Conservation (phyloP, 768 basidiomycete species). For the Auricularia auricula-judae region DNA sequence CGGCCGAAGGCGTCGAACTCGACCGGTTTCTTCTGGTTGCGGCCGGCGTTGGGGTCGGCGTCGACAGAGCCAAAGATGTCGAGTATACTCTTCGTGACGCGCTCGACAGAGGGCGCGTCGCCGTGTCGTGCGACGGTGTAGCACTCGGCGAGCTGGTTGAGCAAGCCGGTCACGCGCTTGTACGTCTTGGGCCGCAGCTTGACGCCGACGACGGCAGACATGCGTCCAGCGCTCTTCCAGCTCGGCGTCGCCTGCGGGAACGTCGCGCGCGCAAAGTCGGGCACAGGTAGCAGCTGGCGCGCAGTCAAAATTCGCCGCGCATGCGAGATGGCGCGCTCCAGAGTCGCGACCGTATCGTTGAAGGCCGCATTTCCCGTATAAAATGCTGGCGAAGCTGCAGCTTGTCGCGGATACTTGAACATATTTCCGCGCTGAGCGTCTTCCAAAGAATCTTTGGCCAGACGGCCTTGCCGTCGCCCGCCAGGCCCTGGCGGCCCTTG, state of each 20-base stretch:
- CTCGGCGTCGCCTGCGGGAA: constrained; percentile 48
- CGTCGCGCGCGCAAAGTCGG: constrained; percentile 49
- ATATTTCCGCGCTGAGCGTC: neutral
- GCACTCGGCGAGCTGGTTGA: constrained; percentile 57
- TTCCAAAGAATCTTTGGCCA: neutral
- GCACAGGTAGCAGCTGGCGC: constrained; percentile 69
- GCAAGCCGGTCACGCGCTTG: constrained; percentile 45
- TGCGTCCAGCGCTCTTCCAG: constrained; percentile 58
- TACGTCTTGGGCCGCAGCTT: constrained; percentile 62
- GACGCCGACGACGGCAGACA: constrained; percentile 45
- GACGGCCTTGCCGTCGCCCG: neutral
- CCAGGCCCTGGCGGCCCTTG: neutral
- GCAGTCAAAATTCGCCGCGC: constrained; percentile 49
- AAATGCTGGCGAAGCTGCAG: constrained; percentile 50
- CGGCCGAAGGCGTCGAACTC: constrained; percentile 67
- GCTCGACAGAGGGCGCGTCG: constrained; percentile 43
- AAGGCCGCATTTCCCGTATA: constrained; percentile 72
- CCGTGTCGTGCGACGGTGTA: constrained; percentile 48
- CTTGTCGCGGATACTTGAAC: neutral
- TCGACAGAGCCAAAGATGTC: constrained; percentile 50
- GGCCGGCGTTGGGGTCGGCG: constrained; percentile 33
- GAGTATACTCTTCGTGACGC: constrained; percentile 40
- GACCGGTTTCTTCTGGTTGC: constrained; percentile 42
- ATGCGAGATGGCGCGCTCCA: constrained; percentile 52
- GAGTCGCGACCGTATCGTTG: constrained; percentile 56